Conservation (phyloP, 176 grass and related monocot species). For the Oryza meridionalis region DNA sequence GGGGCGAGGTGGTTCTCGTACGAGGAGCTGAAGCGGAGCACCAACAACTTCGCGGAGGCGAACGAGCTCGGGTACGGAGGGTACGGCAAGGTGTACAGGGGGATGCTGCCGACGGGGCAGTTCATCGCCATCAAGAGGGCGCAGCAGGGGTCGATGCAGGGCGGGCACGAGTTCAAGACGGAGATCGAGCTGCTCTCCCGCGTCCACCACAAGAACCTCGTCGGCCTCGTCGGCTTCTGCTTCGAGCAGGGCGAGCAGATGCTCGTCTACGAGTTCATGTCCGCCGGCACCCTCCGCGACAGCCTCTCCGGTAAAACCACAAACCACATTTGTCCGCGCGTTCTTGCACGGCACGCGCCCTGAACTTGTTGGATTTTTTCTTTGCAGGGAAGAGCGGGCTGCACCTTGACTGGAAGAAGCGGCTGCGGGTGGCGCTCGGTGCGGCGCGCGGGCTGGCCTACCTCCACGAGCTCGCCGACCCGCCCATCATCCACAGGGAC, state of each 20-base stretch:
- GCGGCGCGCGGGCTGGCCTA: slow-evolving; percentile 83
- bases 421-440: slow-evolving; percentile 73
- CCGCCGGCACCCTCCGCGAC: slow-evolving; percentile 83
- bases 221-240: slow-evolving; percentile 88
- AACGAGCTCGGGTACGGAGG: slow-evolving; percentile 86
- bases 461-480: slow-evolving; percentile 94
- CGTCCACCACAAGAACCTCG: slow-evolving; percentile 99
- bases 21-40: slow-evolving; percentile 75
- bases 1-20: slow-evolving; percentile 94
- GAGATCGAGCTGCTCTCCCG: slow-evolving; percentile 99
- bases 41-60: slow-evolving; percentile 78
- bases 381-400: slow-evolving; percentile 78
- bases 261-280: slow-evolving; percentile 92
- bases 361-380: neutral
- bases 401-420: slow-evolving; percentile 81
- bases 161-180: slow-evolving; percentile 90
- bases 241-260: slow-evolving; percentile 97
- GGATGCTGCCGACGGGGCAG: slow-evolving; percentile 77
- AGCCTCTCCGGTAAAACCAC: slow-evolving; percentile 60
- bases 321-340: no score
- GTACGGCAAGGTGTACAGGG: slow-evolving; percentile 91
- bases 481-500: slow-evolving; percentile 95
- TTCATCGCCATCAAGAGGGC: slow-evolving; percentile 88
- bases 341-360: no score
- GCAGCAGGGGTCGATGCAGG: slow-evolving; percentile 84